Conservation (phyloP, 805 yeast species). For the Metschnikowia kofuensis region DNA sequence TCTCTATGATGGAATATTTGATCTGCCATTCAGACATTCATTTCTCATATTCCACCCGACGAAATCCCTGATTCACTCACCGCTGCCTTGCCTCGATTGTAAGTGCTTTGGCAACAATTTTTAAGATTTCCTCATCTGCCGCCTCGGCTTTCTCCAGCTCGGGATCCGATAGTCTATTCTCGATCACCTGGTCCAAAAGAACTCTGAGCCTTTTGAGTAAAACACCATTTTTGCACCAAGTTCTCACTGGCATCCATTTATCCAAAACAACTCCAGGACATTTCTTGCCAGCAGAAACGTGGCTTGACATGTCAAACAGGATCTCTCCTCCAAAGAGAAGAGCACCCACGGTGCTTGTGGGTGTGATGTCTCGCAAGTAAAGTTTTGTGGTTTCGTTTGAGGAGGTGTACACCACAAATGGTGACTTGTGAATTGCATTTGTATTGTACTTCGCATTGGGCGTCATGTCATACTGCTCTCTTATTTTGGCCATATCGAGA, state of each 20-base stretch:
- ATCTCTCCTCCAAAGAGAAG: conserved; percentile 80
- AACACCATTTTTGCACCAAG: conserved; percentile 95
- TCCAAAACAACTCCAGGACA: conserved; percentile 86
- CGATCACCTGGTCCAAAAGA: conserved; percentile 66
- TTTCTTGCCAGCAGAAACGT: conserved; percentile 43
- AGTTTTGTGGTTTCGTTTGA: conserved; percentile 65
- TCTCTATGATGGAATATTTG: no score
- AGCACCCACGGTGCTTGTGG: conserved; percentile 67
- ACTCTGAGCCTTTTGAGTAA: conserved; percentile 66
- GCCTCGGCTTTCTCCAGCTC: conserved; percentile 14
- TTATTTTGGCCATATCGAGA: conserved; percentile 30
- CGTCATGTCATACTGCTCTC: conserved; percentile 37
- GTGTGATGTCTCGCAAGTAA: conserved; percentile 75
- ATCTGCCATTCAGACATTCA: no score
- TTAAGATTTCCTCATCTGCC: conserved; percentile 22
- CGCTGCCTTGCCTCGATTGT: conserved; percentile 6
- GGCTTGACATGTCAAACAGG: conserved; percentile 49
- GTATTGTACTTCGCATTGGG: conserved; percentile 30
- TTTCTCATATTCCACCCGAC: no score
- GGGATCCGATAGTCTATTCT: conserved; percentile 49
- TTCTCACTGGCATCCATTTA: conserved; percentile 83
- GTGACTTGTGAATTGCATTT: conserved; percentile 39
- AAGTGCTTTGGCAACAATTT: conserved; percentile 18
- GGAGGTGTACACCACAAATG: conserved; percentile 62
- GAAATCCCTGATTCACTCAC: no score